Evolutionary conservation across 2,329 filamentous ascomycete species (phyloP).

Genomic region (Chaetomium strumarium): DNA sequence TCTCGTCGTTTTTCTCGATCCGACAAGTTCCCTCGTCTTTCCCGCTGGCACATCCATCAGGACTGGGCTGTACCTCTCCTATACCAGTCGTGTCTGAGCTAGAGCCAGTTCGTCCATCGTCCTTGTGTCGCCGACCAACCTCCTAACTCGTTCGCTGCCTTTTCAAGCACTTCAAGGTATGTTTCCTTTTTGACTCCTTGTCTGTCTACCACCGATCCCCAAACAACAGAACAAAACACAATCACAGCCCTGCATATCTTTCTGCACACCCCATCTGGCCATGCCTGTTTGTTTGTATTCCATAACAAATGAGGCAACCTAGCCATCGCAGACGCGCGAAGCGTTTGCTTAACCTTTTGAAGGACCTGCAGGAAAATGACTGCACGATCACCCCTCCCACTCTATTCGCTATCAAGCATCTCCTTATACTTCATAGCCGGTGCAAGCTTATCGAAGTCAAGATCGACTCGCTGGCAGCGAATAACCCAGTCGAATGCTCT

Average conservation of each 20-base stretch:
- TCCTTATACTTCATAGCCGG: slow-evolving; percentile 8
- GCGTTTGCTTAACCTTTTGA: slow-evolving; percentile 14
- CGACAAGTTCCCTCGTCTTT: background rate
- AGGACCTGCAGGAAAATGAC: slow-evolving; percentile 13
- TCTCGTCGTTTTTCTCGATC: background rate
- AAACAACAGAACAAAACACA: background rate
- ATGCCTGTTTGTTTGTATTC: background rate
- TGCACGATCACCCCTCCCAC: slow-evolving; percentile 12
- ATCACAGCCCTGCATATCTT: too few species aligned
- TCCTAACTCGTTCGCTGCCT: background rate
- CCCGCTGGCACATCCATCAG: background rate
- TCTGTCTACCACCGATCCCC: background rate
- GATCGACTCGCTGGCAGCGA: slow-evolving; percentile 4
- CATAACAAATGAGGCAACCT: slow-evolving; percentile 1
- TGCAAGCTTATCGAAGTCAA: slow-evolving; percentile 12
- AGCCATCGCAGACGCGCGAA: slow-evolving; percentile 7
- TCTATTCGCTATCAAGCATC: slow-evolving; percentile 17
- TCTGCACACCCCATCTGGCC: background rate
- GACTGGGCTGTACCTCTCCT: background rate
- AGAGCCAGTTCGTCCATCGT: background rate
- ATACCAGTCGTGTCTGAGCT: background rate
- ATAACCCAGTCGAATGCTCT: background rate
- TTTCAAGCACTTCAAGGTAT: background rate
- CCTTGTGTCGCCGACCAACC: background rate
- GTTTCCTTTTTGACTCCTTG: background rate